Evolutionary conservation across 768 basidiomycete genomes (phyloP), one percentile per base, ranked within the genome.

Genomic region (Suillus brevipes): DNA sequence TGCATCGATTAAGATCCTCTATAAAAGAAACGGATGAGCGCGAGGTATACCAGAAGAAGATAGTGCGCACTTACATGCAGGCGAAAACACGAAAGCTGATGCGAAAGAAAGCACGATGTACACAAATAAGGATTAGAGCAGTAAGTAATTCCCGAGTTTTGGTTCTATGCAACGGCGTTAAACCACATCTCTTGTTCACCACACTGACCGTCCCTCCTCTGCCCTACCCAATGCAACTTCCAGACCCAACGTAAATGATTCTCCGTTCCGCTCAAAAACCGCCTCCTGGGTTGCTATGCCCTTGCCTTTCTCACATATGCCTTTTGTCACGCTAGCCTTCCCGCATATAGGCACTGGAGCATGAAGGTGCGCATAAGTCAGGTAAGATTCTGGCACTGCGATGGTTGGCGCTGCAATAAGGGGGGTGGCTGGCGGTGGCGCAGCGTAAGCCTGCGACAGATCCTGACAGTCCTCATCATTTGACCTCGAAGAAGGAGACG

Each of bases 201-300:
- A 75, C 25, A 76, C 65, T 1, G 74, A 69, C 2, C 73, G 68
- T 6, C 77, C 75, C 52, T 78, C 76, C 43, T 76, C 75, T 31
- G 75, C 77, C 57, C 73, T 68, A 64, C 75, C 66, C 23, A 76
- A 66, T 28, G 75, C 72, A 13, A 76, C 72, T 50, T 76, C 76
- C 36, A 78, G 64, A 18, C 75, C 77, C 36, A 74, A 67, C 1
- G 69, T 69, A 34, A 69, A 77, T 55, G 71, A 73, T 37, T 71
- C 69, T 8, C 72, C 75, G 4, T 42, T 68, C 45, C 70, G 74
- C 60, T 76, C 68, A 56, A 76, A 76, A 13, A 72, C 62, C 43
- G 72, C 62, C 45, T 70, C 75, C 42, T 68, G 72, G 14, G 67
- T 56, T 9, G 65, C 56, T 57, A 62, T 65, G 37, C 64, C 66